Conservation (phyloP, 768 basidiomycete species). For the Sarcodon aspratus region DNA sequence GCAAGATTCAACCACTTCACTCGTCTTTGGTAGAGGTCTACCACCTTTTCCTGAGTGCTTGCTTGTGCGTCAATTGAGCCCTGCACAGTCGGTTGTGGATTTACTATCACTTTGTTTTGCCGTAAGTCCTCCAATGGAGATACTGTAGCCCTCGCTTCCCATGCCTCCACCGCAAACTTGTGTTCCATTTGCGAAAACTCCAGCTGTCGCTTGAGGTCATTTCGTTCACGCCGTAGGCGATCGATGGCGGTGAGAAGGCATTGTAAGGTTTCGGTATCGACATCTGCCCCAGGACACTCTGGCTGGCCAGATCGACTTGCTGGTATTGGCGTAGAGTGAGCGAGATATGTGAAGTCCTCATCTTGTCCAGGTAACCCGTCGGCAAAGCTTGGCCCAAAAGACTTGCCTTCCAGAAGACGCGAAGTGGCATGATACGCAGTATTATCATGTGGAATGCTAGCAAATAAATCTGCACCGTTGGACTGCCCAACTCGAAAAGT, state of each 20-base stretch:
- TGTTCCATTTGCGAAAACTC: slow-evolving; percentile 62
- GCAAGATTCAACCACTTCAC: neutral
- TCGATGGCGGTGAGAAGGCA: slow-evolving; percentile 50
- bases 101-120: neutral
- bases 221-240: slow-evolving; percentile 58
- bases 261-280: slow-evolving; percentile 30
- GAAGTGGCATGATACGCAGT: too few relatives aligned
- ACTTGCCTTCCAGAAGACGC: too few relatives aligned
- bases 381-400: too few relatives aligned
- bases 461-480: too few relatives aligned
- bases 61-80: slow-evolving; percentile 9
- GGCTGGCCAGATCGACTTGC: slow-evolving; percentile 1
- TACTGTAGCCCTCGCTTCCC: slow-evolving; percentile 32
- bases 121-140: neutral
- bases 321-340: neutral
- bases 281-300: neutral
- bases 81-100: slow-evolving; percentile 1
- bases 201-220: slow-evolving; percentile 47
- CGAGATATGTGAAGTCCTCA: neutral
- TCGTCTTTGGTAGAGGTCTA: slow-evolving; percentile 1
- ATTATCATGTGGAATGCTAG: too few relatives aligned
- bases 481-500: neutral
- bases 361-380: neutral
- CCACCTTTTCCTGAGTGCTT: slow-evolving; percentile 5
- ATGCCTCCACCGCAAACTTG: slow-evolving; percentile 47